Evolutionary conservation across 768 basidiomycete species (phyloP).

Genomic region (Serendipita indica): DNA sequence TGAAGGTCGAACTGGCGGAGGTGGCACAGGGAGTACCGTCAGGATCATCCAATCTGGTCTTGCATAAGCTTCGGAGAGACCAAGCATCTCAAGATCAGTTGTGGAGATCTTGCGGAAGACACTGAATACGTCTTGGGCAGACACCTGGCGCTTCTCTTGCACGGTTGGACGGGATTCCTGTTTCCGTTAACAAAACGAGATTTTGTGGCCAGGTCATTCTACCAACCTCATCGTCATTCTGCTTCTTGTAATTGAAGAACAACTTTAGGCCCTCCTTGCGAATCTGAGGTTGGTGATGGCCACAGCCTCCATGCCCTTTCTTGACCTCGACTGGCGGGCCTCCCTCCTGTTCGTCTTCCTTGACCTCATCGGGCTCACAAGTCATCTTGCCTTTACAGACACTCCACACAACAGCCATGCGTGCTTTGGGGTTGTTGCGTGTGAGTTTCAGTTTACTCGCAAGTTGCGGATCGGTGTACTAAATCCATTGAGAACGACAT

Average conservation of each 20-base stretch:
- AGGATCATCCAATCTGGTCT: slow-evolving; percentile 99
- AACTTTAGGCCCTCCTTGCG: slow-evolving; percentile 92
- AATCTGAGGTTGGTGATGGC: slow-evolving; percentile 75
- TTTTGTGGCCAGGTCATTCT: background rate
- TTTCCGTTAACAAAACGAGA: background rate
- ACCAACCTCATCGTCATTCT: slow-evolving; percentile 76
- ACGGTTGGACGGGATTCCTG: slow-evolving; percentile 70
- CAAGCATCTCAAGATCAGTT: slow-evolving; percentile 73
- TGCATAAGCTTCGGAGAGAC: slow-evolving; percentile 89
- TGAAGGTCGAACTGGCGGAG: slow-evolving; percentile 93
- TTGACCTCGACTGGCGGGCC: slow-evolving; percentile 55
- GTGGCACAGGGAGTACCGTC: slow-evolving; percentile 93
- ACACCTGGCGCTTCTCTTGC: slow-evolving; percentile 68
- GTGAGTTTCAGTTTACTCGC: slow-evolving; percentile 77
- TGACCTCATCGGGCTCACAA: slow-evolving; percentile 80
- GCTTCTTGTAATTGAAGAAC: slow-evolving; percentile 85
- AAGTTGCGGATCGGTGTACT: slow-evolving; percentile 75
- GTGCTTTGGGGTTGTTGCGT: slow-evolving; percentile 64
- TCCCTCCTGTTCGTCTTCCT: slow-evolving; percentile 65
- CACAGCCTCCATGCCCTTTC: slow-evolving; percentile 95
- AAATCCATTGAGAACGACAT: slow-evolving; percentile 33
- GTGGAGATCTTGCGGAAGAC: slow-evolving; percentile 94
- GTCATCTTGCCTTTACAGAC: slow-evolving; percentile 78
- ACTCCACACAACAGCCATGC: slow-evolving; percentile 74
- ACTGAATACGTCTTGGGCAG: slow-evolving; percentile 79